phyloP scores from a whole-genome alignment of 768 basidiomycete genomes.

The Cyclocybe aegerita region DNA sequence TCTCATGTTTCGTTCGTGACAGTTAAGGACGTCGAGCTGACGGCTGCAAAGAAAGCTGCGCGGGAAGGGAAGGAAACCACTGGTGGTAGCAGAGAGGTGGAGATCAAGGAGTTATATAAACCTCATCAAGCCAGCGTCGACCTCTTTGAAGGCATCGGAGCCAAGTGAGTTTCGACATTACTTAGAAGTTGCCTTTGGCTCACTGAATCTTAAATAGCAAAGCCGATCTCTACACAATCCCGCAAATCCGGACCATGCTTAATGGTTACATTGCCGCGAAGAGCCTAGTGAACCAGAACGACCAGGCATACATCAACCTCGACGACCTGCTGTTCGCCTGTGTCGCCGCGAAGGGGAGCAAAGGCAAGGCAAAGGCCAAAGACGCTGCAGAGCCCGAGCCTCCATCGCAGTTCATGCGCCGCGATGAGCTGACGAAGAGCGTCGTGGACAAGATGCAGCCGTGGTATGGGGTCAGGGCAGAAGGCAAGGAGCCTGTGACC shows the following conservation, averaged over 20 bases:
- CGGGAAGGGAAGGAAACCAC: constrained; percentile 49
- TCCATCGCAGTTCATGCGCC: constrained; percentile 55
- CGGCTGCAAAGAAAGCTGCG: constrained; percentile 58
- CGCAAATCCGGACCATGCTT: constrained; percentile 57
- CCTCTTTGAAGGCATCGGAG: constrained; percentile 65
- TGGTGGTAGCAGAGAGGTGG: constrained; percentile 46
- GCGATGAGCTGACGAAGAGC: constrained; percentile 59
- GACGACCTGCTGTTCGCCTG: constrained; percentile 44
- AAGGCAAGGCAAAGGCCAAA: constrained; percentile 31
- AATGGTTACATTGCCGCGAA: constrained; percentile 62
- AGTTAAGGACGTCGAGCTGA: constrained; percentile 63
- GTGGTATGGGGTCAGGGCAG: constrained; percentile 66
- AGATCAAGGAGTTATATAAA: constrained; percentile 74
- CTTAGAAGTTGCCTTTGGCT: not conserved
- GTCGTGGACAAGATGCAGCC: constrained; percentile 69
- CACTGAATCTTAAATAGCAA: constrained; percentile 35
- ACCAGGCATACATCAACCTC: constrained; percentile 72
- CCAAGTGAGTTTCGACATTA: constrained; percentile 46
- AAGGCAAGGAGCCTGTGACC: constrained; percentile 52
- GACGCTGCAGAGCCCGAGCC: constrained; percentile 12
- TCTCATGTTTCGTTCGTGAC: constrained; percentile 56
- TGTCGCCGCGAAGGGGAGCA: constrained; percentile 31
- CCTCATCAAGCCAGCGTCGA: constrained; percentile 55
- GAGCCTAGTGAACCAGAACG: constrained; percentile 60
- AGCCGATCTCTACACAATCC: constrained; percentile 49